Conservation (phyloP, 1,139 yeast genomes). For the Cylindricascospora bacillispora region DNA sequence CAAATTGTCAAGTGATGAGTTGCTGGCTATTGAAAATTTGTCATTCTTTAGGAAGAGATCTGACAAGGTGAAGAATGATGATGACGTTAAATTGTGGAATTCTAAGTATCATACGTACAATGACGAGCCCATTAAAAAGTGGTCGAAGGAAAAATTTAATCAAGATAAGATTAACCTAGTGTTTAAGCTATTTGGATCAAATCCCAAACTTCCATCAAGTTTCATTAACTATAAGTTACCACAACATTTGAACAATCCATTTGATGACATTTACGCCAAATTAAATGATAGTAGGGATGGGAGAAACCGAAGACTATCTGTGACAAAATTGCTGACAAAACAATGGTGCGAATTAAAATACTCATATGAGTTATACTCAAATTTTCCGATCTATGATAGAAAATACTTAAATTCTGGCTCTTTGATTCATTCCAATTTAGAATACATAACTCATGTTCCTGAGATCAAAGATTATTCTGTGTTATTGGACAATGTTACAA, state of each 20-base stretch:
- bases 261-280: conserved; percentile 6
- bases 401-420: conserved; percentile 31
- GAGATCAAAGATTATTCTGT: conserved; percentile 4
- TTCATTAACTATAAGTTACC: conserved; percentile 6
- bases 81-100: too few species aligned
- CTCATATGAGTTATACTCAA: conserved; percentile 34
- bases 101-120: too few species aligned
- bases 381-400: conserved; percentile 23
- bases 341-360: conserved; percentile 43
- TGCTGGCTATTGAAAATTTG: conserved; percentile 5
- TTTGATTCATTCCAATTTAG: conserved; percentile 32
- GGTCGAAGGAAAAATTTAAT: neutral
- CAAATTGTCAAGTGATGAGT: conserved; percentile 8
- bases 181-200: conserved; percentile 4
- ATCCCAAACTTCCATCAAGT: conserved; percentile 4
- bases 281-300: conserved; percentile 2
- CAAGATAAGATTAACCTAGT: neutral
- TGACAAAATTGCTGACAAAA: conserved; percentile 35
- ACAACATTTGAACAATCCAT: conserved; percentile 10
- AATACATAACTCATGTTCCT: conserved; percentile 30
- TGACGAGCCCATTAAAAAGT: neutral
- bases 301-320: conserved; percentile 21
- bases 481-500: conserved; percentile 5
- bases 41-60: too few species aligned
- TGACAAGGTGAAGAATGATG: neutral